Base-by-base conservation (phyloP, 345 rosid species). In the Anastatica hierochuntica region DNA sequence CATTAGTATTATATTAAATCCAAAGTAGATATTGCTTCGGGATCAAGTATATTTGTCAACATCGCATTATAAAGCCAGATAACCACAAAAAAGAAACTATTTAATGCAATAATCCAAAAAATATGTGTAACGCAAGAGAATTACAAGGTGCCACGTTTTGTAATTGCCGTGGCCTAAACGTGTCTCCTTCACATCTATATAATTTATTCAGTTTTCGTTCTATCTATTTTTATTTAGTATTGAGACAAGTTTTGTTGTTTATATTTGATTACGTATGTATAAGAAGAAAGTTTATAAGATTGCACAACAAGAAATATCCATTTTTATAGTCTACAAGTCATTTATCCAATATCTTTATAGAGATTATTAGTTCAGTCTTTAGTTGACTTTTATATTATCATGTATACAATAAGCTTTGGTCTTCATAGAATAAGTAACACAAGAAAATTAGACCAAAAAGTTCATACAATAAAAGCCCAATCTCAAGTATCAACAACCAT, bases 61-160 rank as follows among this genome's bases (percentile, higher is more conserved):
- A 41, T 50, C 69, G 9, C 43, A 49, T 19, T 58, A 43, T n/a
- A 4, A 37, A 44, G 55, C 60, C 70, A 66, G 49, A 41, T 12
- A 26, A 3, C 10, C 50, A 16, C 9, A 21, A 34, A 18, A 17
- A 14, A 52, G 31, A 35, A 43, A 36, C 42, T 27, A 66, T 18
- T 58, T 44, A 44, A 44, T 52, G 19, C 54, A 29, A 51, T 66
- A 59, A 66, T 52, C 54, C 31, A 52, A 51, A 51, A 51, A n/a
- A 65, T 26, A 35, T 57, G 20, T 66, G 39, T 53, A 18, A 46
- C 27, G 35, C 23, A 36, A 58, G 54, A 58, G 71, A 58, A 53
- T 38, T 59, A 67, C 66, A 67, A 37, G 61, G 56, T 60, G 60
- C 66, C 71, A 67, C 66, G 71, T 53, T 67, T 46, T 45, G 62